Percentiles rank a stretch among this genome's conserved stretches.
phyloP scores from a whole-genome alignment of 371 early-diverging fungal species.

The Conidiobolus incongruus region DNA sequence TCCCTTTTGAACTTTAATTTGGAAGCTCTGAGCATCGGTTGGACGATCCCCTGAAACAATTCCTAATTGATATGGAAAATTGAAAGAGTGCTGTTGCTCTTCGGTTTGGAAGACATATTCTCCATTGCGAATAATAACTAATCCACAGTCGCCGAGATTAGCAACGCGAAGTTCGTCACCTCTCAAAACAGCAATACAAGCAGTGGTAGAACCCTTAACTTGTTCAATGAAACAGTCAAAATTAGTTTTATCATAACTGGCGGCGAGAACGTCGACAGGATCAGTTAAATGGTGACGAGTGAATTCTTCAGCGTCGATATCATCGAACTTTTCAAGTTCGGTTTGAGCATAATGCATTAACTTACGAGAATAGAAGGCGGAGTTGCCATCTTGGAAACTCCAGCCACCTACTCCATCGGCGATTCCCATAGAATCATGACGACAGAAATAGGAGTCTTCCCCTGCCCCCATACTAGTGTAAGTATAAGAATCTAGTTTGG shows the following conservation, averaged over 20 bases:
- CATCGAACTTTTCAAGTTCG: constrained; percentile 68
- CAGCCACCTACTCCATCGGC: constrained; percentile 75
- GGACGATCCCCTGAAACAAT: constrained; percentile 38
- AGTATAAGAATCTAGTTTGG: constrained; percentile 10
- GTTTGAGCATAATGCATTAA: constrained; percentile 76
- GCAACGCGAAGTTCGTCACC: constrained; percentile 80
- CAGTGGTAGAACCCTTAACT: constrained; percentile 73
- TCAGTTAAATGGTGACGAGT: constrained; percentile 43
- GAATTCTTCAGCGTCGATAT: constrained; percentile 37
- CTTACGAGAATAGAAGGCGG: constrained; percentile 68
- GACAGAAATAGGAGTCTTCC: constrained; percentile 56
- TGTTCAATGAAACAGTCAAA: constrained; percentile 18
- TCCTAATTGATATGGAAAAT: constrained; percentile 61
- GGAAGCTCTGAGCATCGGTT: constrained; percentile 48
- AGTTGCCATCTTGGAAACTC: constrained; percentile 39
- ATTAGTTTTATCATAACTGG: constrained; percentile 46
- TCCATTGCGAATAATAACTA: constrained; percentile 64
- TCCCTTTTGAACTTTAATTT: constrained; percentile 49
- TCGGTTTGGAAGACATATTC: constrained; percentile 78
- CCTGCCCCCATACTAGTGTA: constrained; percentile 57
- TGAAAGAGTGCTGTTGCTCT: constrained; percentile 68
- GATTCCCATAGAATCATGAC: constrained; percentile 55
- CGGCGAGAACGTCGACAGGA: constrained; percentile 51
- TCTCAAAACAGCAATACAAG: constrained; percentile 61
- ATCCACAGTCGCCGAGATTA: constrained; percentile 85